Evolutionary conservation across 73 alveolate genomes (phyloP).

Genomic region (Paraurostyla sp.): DNA sequence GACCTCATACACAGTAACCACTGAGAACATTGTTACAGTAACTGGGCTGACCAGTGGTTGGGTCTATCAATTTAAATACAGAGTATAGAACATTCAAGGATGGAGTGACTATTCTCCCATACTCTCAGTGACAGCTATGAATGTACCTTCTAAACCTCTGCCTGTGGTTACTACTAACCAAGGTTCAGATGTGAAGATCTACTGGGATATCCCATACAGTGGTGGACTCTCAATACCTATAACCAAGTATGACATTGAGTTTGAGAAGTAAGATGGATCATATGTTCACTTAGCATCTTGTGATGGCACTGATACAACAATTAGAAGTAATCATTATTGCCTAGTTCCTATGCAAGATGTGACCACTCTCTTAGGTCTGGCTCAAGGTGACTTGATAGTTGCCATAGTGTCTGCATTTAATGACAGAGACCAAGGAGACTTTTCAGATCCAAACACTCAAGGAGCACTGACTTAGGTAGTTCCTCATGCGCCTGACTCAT

Average conservation of each 20-base stretch:
- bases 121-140: constrained; percentile 2
- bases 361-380: constrained; percentile 20
- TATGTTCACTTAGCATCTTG: constrained; percentile 2
- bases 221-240: constrained; percentile 57
- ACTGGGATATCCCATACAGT: constrained; percentile 63
- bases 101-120: constrained; percentile 56
- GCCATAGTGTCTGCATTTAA: constrained; percentile 66
- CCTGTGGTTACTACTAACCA: neutral
- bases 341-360: constrained; percentile 53
- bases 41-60: constrained; percentile 51
- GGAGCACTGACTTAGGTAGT: constrained; percentile 61
- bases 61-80: constrained; percentile 7
- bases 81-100: constrained; percentile 47
- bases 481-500: constrained; percentile 29
- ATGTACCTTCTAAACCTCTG: constrained; percentile 32
- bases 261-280: constrained; percentile 43
- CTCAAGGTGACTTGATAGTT: constrained; percentile 15
- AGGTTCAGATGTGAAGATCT: constrained; percentile 28
- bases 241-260: constrained; percentile 47
- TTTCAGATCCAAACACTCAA: constrained; percentile 38
- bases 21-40: neutral
- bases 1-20: constrained; percentile 19
- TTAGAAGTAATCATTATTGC: constrained; percentile 13
- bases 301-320: constrained; percentile 42
- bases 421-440: constrained; percentile 49